These are phyloP conservation scores for Arabidopsis thaliana DNA, from an alignment of 345 rosid species.

Conservation along the genomic window DNA sequence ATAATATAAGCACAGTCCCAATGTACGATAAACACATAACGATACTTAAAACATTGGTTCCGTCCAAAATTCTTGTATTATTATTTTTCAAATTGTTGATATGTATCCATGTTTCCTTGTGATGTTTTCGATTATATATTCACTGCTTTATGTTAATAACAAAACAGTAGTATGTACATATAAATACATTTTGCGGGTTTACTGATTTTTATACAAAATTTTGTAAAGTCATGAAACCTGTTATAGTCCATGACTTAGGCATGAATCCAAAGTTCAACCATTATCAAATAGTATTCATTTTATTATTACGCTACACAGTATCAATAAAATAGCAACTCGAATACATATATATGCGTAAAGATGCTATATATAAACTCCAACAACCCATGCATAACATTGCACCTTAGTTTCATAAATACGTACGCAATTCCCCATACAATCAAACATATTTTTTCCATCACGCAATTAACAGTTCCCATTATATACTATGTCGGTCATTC, in stretches of 20 bases:
- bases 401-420: slow-evolving; percentile 26
- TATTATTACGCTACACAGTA: background rate
- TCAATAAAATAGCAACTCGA: background rate
- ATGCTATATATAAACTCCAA: slow-evolving; percentile 2
- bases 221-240: background rate
- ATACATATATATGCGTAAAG: background rate
- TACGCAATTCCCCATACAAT: slow-evolving; percentile 28
- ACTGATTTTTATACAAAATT: background rate
- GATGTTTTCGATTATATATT: no score
- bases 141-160: no score
- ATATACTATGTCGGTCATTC: slow-evolving; percentile 36
- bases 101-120: no score
- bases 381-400: slow-evolving; percentile 23
- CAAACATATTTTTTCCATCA: slow-evolving; percentile 28
- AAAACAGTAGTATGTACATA: background rate
- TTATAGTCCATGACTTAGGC: background rate
- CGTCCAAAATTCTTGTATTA: no score
- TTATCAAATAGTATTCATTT: background rate
- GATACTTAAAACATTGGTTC: no score
- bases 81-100: no score
- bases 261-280: background rate
- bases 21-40: background rate
- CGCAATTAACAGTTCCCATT: slow-evolving; percentile 13
- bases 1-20: background rate
- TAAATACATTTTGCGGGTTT: background rate